Evolutionary conservation across 2,329 filamentous ascomycete species (phyloP), one percentile per base, ranked within the genome.

Genomic region (Alternaria novae-zelandiae): DNA sequence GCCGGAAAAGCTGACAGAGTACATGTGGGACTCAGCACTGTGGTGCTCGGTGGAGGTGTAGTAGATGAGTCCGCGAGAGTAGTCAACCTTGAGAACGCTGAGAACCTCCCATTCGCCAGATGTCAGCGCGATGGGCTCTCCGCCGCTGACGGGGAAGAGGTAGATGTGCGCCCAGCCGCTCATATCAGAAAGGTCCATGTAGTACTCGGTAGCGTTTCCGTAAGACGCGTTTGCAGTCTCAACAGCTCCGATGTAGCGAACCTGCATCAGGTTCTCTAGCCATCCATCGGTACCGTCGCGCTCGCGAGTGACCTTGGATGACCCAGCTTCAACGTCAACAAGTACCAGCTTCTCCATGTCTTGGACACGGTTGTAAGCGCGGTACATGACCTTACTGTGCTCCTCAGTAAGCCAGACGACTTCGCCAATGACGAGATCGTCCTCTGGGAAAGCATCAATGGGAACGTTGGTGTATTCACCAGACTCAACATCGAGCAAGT

Each of bases 321-420:
- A 78, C 2, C 81, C 77, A 3, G 82, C 80, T 2, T 81, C 79
- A 2, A 86, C 83, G 64, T 90, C 83, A 4, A 91, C 86, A 0
- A 87, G 78, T 2, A 91, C 84, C 13, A 90, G 81, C 64, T 88
- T 89, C 61, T 90, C 88, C 2, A 83, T 78, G 66, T 91, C 88
- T 70, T 92, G 90, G 0, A 91, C 88, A 5, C 90, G 87, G 75
- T 91, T 91, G 80, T 87, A 91, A 0, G 87, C 87, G 12, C 89
- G 86, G 77, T 90, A 89, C 41, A 90, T 83, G 43, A 92, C 82
- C 44, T 84, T 85, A n/a, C 83, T 81, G 72, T 91, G 88, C 6
- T 80, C 80, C 8, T 87, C 84, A 0, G 89, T 91, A 20, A 91
- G 80, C 90, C 90, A 92, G 0, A 86, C 84, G 5, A 92, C 86